Conservation (phyloP, 1,139 yeast genomes). For the Blastobotrys persicus region DNA sequence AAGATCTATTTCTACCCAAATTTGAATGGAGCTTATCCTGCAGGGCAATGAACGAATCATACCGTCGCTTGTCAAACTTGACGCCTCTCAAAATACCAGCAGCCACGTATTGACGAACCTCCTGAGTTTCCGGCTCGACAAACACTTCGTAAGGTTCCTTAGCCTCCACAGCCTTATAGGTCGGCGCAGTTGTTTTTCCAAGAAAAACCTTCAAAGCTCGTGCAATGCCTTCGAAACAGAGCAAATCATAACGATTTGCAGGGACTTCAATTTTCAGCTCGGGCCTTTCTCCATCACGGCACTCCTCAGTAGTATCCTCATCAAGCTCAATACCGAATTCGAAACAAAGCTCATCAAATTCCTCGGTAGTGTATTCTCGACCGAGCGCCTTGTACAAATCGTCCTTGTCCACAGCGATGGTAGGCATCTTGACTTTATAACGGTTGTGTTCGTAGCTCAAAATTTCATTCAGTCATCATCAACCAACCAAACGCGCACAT, state of each 20-base stretch:
- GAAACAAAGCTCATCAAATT: conserved; percentile 95
- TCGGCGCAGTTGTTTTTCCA: conserved; percentile 65
- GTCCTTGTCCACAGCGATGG: conserved; percentile 90
- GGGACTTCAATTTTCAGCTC: conserved; percentile 96
- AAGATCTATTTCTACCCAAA: conserved; percentile 92
- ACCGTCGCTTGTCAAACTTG: conserved; percentile 74
- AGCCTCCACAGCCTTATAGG: conserved; percentile 57
- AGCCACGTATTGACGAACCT: conserved; percentile 88
- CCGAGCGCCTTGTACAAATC: conserved; percentile 85
- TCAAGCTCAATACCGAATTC: conserved; percentile 97
- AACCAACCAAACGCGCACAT: neutral
- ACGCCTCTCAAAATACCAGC: conserved; percentile 88
- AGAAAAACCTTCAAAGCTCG: conserved; percentile 90
- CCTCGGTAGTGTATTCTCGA: conserved; percentile 77
- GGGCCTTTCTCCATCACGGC: conserved; percentile 71
- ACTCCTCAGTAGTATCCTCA: conserved; percentile 62
- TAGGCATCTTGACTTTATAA: conserved; percentile 64
- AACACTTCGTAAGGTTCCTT: conserved; percentile 50
- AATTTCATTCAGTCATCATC: conserved; percentile 2
- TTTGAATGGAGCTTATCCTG: conserved; percentile 96
- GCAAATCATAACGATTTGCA: conserved; percentile 96
- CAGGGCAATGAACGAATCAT: conserved; percentile 90
- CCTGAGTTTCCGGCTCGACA: conserved; percentile 67
- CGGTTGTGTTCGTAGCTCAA: conserved; percentile 2
- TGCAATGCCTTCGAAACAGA: conserved; percentile 97